Evolutionary conservation across 2,329 filamentous ascomycete species (phyloP).

Genomic region (Aurifilum marmelostoma): DNA sequence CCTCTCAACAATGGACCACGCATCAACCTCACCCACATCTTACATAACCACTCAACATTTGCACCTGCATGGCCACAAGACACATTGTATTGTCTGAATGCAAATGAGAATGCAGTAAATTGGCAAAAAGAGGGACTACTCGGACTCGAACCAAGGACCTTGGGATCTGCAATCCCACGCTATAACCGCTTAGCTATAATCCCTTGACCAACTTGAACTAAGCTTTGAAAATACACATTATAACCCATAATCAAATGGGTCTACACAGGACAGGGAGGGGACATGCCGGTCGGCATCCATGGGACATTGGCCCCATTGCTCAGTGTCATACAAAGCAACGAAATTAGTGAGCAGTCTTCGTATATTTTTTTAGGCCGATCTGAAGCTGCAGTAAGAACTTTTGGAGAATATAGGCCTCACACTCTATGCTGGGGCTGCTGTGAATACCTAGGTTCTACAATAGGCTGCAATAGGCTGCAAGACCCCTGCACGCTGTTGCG

Average conservation of each 20-base stretch:
- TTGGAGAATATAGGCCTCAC: background rate
- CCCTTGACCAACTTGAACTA: background rate
- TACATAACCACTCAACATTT: background rate
- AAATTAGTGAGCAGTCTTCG: too few species aligned
- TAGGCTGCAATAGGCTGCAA: too few species aligned
- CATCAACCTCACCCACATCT: background rate
- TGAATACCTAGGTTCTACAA: too few species aligned
- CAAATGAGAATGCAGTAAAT: background rate
- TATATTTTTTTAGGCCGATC: too few species aligned
- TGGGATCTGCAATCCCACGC: slow-evolving; percentile 21
- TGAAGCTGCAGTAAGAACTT: background rate
- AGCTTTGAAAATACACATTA: background rate
- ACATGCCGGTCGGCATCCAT: too few species aligned
- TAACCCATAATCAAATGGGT: background rate
- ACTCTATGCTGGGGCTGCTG: background rate
- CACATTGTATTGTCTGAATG: background rate
- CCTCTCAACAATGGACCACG: background rate
- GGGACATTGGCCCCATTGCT: too few species aligned
- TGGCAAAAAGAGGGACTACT: slow-evolving; percentile 2
- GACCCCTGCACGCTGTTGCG: background rate
- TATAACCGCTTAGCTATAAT: slow-evolving; percentile 16
- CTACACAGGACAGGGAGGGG: background rate
- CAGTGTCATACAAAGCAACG: too few species aligned
- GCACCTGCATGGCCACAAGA: background rate
- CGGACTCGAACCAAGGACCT: slow-evolving; percentile 18